Conservation (phyloP, 2,329 filamentous ascomycete genomes). For the Nigrospora oryzae region DNA sequence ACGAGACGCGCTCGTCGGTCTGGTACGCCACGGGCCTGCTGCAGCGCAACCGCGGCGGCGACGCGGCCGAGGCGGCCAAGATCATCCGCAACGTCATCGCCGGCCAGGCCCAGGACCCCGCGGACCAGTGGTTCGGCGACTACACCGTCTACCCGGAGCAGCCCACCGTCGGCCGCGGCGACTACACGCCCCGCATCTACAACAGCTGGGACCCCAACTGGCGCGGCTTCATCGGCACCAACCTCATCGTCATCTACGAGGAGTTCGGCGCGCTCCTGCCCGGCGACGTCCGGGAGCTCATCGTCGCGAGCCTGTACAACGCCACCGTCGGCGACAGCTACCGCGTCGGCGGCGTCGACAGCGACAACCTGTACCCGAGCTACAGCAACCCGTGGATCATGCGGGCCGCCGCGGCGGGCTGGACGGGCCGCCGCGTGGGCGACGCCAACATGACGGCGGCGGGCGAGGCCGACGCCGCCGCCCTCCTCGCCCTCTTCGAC, state of each 20-base stretch:
- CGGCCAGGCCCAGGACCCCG: constrained; percentile 33
- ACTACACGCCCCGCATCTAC: constrained; percentile 33
- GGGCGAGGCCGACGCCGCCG: constrained; percentile 35
- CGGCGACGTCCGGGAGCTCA: constrained; percentile 14
- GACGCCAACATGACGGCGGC: constrained; percentile 41
- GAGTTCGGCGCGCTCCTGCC: constrained; percentile 32
- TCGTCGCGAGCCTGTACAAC: constrained; percentile 37
- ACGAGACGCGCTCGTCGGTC: constrained; percentile 36
- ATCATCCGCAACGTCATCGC: constrained; percentile 36
- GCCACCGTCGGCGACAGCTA: constrained; percentile 41
- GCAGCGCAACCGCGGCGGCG: constrained; percentile 32
- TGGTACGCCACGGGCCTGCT: constrained; percentile 41
- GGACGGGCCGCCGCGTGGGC: constrained; percentile 34
- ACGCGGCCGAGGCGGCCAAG: constrained; percentile 31
- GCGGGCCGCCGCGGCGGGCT: constrained; percentile 40
- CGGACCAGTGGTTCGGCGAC: constrained; percentile 36
- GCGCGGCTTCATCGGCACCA: constrained; percentile 43
- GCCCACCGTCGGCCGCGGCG: constrained; percentile 33
- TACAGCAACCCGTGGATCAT: constrained; percentile 41
- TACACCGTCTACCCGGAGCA: constrained; percentile 39
- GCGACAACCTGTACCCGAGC: constrained; percentile 42
- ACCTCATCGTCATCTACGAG: constrained; percentile 39
- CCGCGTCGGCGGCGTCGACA: constrained; percentile 41
- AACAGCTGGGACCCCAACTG: constrained; percentile 45
- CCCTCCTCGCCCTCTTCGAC: constrained; percentile 41